phyloP scores from a whole-genome alignment of 2,329 filamentous ascomycete genomes.

The Trichoderma sp. region DNA sequence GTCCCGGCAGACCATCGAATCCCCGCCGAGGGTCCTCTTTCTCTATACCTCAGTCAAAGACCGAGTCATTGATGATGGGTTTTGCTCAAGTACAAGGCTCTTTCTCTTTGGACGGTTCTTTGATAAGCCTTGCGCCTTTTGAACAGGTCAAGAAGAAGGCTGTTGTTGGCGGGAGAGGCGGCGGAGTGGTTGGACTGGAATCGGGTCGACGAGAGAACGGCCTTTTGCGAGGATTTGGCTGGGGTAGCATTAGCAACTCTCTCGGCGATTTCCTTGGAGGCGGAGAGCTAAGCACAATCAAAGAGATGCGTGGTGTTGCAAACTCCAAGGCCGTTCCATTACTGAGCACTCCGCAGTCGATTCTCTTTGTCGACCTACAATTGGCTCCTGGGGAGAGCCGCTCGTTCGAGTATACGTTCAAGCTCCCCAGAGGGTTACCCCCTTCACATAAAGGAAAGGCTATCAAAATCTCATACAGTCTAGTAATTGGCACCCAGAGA shows the following conservation, averaged over 20 bases:
- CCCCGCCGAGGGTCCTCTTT: constrained; percentile 53
- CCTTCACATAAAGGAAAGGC: constrained; percentile 89
- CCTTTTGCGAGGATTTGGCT: constrained; percentile 81
- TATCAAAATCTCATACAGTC: constrained; percentile 89
- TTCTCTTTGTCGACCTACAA: constrained; percentile 91
- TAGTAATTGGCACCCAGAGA: constrained; percentile 89
- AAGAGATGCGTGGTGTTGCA: constrained; percentile 88
- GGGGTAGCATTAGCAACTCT: constrained; percentile 85
- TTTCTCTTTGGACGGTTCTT: constrained; percentile 87
- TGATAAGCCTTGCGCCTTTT: constrained; percentile 87
- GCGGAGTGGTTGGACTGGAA: constrained; percentile 83
- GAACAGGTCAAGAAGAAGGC: constrained; percentile 96
- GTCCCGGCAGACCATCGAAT: constrained; percentile 48
- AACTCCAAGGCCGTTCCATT: constrained; percentile 87
- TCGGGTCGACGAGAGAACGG: constrained; percentile 73
- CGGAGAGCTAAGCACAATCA: constrained; percentile 87
- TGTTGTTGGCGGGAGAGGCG: constrained; percentile 83
- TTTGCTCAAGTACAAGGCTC: constrained; percentile 93
- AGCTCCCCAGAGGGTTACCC: constrained; percentile 83
- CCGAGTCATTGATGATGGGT: constrained; percentile 93
- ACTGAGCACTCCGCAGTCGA: constrained; percentile 92
- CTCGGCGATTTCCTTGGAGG: constrained; percentile 85
- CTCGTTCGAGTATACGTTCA: constrained; percentile 85
- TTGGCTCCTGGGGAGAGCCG: constrained; percentile 86
- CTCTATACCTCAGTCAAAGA: constrained; percentile 48